Base-by-base conservation (phyloP, 495 filamentous ascomycete genomes). In the Xylaria sp. region DNA sequence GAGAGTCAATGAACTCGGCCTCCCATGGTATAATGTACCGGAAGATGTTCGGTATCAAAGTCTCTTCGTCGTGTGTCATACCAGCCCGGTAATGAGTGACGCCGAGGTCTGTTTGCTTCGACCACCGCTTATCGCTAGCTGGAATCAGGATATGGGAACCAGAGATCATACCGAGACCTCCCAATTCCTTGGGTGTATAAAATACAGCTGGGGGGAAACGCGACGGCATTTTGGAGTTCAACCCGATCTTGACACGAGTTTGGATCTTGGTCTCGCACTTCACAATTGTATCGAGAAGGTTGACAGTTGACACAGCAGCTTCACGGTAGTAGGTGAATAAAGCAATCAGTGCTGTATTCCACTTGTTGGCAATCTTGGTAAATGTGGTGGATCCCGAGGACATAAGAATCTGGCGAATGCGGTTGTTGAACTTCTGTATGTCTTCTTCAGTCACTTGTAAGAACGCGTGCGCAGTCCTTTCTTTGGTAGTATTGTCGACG, bases 191-290 rank as follows among this genome's bases (percentile, higher is more conserved):
- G 0, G 97, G 97, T 0, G 97, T 99, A 78, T 99, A 99, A 82
- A 99, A 99, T 14, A 99, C 97, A 8, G 97, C 97, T 11, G 97
- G 97, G 26, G 96, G 97, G 85, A 99, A 99, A 85, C 97, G 93
- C 6, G 95, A 98, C 55, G 97, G 97, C 97, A 99, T 99, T 85
- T 99, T 99, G 4, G 96, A 98, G 83, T 99, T 99, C 74, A 99
- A 80, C 5, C 97, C 97, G 72, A 99, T 99, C 88, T 99, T 99
- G 73, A 99, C 97, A 71, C 97, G 89, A 9, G 97, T 99, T 83
- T 99, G 97, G 67, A 99, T 99, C 85, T 99, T 99, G 15, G 97
- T 99, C 82, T 99, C 97, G 76, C 97, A 98, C 81, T 99, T 99
- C 74, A 99, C 97, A 73, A 99, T 99, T 1, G 95, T 98, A 78